Percentiles rank a stretch among this genome's conserved stretches.
These are phyloP conservation scores for Macaranga tanarius DNA, from an alignment of 441 rosid genomes.

Conservation along the genomic window DNA sequence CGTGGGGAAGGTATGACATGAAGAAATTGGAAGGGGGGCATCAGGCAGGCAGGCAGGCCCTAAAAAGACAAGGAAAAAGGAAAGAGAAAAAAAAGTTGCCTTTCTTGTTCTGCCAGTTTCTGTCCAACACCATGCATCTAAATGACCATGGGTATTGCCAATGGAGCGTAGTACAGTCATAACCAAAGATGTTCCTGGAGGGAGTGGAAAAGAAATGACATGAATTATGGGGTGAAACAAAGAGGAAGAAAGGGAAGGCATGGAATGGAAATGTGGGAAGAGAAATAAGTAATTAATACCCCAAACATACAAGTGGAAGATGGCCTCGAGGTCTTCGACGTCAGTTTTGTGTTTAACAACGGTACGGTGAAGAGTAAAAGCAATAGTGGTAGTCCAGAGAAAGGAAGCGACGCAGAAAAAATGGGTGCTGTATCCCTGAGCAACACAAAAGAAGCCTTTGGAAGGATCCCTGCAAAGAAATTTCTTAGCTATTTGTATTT, in stretches of 20 bases:
- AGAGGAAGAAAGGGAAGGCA: too few relatives aligned
- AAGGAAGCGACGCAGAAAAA: conserved; percentile 94
- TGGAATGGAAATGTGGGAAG: too few relatives aligned
- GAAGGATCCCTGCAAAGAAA: conserved; percentile 97
- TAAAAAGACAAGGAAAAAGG: not conserved
- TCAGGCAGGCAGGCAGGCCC: not conserved
- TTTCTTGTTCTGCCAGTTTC: conserved; percentile 79
- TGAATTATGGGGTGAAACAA: too few relatives aligned
- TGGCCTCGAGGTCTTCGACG: conserved; percentile 91
- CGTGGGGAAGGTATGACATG: too few relatives aligned
- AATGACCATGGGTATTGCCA: conserved; percentile 69
- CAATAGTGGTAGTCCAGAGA: conserved; percentile 93
- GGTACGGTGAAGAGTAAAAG: conserved; percentile 95
- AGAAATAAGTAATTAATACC: conserved; percentile 43
- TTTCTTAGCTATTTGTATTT: too few relatives aligned
- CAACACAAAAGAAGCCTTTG: conserved; percentile 79
- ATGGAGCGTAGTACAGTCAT: conserved; percentile 80
- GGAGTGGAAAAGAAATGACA: conserved; percentile 7
- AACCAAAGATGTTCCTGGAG: conserved; percentile 76
- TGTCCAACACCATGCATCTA: conserved; percentile 79
- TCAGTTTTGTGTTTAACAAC: conserved; percentile 89
- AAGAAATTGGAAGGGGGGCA: not conserved
- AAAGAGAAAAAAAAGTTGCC: conserved; percentile 37
- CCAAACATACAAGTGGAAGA: conserved; percentile 97
- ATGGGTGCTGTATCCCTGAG: conserved; percentile 86